These are phyloP conservation scores for Pestalotiopsis sp. DNA, from an alignment of 2,329 filamentous ascomycete species.

Conservation along the genomic window DNA sequence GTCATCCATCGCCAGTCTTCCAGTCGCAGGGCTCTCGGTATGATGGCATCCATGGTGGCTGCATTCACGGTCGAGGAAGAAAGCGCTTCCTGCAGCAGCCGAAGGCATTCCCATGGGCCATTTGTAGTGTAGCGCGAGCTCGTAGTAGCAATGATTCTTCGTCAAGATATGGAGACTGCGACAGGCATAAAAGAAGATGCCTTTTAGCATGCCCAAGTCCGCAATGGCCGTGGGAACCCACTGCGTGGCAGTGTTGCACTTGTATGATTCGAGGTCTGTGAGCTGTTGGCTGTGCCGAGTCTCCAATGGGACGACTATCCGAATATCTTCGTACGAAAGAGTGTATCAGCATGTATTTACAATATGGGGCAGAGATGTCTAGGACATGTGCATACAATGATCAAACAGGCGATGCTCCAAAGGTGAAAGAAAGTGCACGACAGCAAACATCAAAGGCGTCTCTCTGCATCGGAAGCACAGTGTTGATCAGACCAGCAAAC, in stretches of 20 bases:
- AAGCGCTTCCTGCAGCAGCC: neutral
- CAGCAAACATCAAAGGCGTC: neutral
- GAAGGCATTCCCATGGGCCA: neutral
- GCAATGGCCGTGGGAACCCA: constrained; percentile 1
- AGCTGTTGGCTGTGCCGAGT: neutral
- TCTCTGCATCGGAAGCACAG: neutral
- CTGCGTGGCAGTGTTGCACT: neutral
- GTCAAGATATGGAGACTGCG: neutral
- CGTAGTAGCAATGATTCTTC: neutral
- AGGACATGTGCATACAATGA: neutral
- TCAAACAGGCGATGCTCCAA: neutral
- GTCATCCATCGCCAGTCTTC: neutral
- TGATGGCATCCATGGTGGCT: neutral
- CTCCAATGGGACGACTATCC: neutral
- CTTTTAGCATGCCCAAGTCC: neutral
- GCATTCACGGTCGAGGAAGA: neutral
- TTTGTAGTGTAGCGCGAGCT: neutral
- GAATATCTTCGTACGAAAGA: neutral
- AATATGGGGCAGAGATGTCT: neutral
- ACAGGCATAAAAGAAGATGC: neutral
- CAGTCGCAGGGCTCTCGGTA: neutral
- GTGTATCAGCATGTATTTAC: neutral
- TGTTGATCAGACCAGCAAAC: no score
- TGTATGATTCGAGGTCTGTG: neutral
- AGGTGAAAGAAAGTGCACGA: neutral